Evolutionary conservation across 2,329 filamentous ascomycete genomes (phyloP).

Genomic region (Lachnellula hyalina): DNA sequence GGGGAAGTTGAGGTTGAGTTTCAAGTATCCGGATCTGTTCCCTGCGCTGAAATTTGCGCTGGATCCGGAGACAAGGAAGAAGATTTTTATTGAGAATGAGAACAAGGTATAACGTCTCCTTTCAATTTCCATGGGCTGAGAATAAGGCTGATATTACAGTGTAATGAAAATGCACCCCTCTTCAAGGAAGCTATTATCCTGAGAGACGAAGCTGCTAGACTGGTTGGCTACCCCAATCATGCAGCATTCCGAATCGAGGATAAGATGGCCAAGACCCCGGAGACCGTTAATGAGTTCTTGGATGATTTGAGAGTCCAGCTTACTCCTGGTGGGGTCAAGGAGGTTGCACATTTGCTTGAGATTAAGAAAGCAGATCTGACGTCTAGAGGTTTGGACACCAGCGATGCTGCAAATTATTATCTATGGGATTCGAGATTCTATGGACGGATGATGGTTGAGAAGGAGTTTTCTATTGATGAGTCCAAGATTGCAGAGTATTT

Average conservation of each 20-base stretch:
- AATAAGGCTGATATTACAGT: constrained; percentile 33
- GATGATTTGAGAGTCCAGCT: constrained; percentile 63
- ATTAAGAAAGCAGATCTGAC: constrained; percentile 68
- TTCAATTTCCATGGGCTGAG: constrained; percentile 8
- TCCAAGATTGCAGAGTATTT: constrained; percentile 80
- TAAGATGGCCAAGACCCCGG: constrained; percentile 78
- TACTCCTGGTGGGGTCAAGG: constrained; percentile 62
- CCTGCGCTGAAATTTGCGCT: constrained; percentile 73
- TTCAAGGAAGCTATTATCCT: constrained; percentile 72
- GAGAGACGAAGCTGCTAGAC: constrained; percentile 70
- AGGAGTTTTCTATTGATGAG: constrained; percentile 75
- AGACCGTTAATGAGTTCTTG: constrained; percentile 68
- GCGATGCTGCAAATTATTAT: constrained; percentile 66
- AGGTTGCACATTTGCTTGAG: constrained; percentile 63
- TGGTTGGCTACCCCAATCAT: constrained; percentile 73
- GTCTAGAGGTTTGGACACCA: constrained; percentile 45
- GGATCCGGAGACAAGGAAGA: constrained; percentile 62
- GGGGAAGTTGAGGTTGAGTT: constrained; percentile 68
- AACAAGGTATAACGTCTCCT: constrained; percentile 55
- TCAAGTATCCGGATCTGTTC: constrained; percentile 81
- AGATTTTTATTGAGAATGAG: constrained; percentile 68
- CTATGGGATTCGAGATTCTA: constrained; percentile 82
- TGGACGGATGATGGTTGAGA: constrained; percentile 72
- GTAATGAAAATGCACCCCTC: constrained; percentile 64
- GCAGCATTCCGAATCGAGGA: constrained; percentile 72